phyloP scores from a whole-genome alignment of 768 basidiomycete genomes.

The Rhizopogon sp. region DNA sequence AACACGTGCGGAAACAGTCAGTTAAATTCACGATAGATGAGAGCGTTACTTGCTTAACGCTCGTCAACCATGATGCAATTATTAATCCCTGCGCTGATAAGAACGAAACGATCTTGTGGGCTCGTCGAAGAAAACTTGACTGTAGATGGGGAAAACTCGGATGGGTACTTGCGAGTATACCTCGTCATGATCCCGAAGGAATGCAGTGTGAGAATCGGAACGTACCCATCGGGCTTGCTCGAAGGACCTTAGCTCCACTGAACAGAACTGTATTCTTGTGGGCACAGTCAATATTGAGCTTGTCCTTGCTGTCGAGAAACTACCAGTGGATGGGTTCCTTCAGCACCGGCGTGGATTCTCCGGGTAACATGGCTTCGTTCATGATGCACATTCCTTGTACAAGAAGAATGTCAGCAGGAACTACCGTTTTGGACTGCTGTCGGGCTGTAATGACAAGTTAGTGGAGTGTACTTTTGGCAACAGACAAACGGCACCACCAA shows the following conservation, averaged over 20 bases:
- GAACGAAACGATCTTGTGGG: no score
- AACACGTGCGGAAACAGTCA: no score
- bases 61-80: no score
- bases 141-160: no score
- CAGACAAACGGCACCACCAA: slow-evolving; percentile 48
- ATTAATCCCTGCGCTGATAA: no score
- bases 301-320: slow-evolving; percentile 68
- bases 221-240: slow-evolving; percentile 52
- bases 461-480: not conserved
- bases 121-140: no score
- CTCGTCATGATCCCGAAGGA: not conserved
- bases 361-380: slow-evolving; percentile 98
- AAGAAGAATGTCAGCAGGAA: slow-evolving; percentile 93
- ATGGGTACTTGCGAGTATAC: no score
- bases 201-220: slow-evolving; percentile 32
- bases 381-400: slow-evolving; percentile 91
- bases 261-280: slow-evolving; percentile 91
- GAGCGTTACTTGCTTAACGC: no score
- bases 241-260: slow-evolving; percentile 93
- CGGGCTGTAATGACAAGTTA: slow-evolving; percentile 2
- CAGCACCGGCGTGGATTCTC: slow-evolving; percentile 93
- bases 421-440: slow-evolving; percentile 75
- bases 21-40: no score
- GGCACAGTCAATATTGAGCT: slow-evolving; percentile 76
- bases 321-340: slow-evolving; percentile 81